Evolutionary conservation across 2,329 filamentous ascomycete species (phyloP), one percentile per base, ranked within the genome.

Genomic region (Fusarium sp.): DNA sequence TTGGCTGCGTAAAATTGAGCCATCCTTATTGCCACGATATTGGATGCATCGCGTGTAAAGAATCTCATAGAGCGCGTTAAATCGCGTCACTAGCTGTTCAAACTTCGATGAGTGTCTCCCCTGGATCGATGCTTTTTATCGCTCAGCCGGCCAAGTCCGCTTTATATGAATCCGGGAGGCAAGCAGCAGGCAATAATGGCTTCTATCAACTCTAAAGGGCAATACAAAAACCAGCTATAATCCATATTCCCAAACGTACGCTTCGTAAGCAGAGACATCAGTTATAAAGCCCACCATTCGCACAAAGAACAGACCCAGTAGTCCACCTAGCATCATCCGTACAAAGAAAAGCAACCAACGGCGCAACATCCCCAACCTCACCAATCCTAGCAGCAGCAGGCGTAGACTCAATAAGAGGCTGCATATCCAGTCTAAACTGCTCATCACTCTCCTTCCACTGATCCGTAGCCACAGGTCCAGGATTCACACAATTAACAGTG

Each of bases 401-500:
- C 1, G 80, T 81, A 3, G 74, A 78, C 7, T 81, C 76, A 11
- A 81, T 79, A 24, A 81, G 63, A 0, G 78, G 78, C 47, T 80
- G 74, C 80, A 82, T 82, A 18, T 80, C 78, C 59, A 80, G 63
- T 2, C 73, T 54, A 37, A 82, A 80, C 56, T 80, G 71, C 6
- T 78, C 74, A 31, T 80, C 76, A 40, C 71, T 80, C 59, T 79
- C 31, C 50, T 66, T 47, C 77, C 77, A 77, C 69, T 79, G 73
- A 60, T 79, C 76, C 76, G 31, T 75, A 18, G 76, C 78, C 24
- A 82, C 59, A 4, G 77, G 79, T 2, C 80, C 80, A 3, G 77
- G 81, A 34, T 82, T 82, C 4, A 82, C 78, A 10, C 67, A 77
- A 66, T 82, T 82, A 1, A 82, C 80, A 0, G 78, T 81, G 6